Percentiles rank a stretch among this genome's conserved stretches.
Evolutionary conservation across 441 rosid genomes (phyloP).

Genomic region (Geranium incanum): DNA sequence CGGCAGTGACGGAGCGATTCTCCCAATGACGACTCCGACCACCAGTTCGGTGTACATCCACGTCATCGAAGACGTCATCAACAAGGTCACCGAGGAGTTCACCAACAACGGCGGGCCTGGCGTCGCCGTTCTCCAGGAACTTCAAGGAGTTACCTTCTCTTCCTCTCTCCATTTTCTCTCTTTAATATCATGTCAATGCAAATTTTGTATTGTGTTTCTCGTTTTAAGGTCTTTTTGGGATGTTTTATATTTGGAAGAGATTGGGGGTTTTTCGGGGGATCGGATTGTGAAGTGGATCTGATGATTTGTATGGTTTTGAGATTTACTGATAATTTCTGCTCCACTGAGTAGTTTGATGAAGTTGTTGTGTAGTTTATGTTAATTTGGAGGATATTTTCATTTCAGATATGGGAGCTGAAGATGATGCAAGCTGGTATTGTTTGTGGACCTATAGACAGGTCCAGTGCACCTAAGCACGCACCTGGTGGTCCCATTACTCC

Average conservation of each 20-base stretch:
- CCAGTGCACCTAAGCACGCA: constrained; percentile 18
- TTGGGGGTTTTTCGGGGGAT: constrained; percentile 6
- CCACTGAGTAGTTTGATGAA: constrained; percentile 14
- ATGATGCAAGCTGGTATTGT: constrained; percentile 86
- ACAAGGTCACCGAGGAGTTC: constrained; percentile 89
- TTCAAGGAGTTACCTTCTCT: constrained; percentile 67
- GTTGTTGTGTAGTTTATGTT: neutral
- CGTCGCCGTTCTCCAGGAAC: constrained; percentile 74
- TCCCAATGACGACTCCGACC: constrained; percentile 27
- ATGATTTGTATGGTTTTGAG: constrained; percentile 33
- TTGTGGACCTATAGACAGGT: constrained; percentile 24
- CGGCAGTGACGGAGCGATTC: no score
- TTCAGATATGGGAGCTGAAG: constrained; percentile 49
- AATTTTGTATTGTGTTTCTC: no score
- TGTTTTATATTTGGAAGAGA: neutral
- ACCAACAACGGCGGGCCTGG: constrained; percentile 74
- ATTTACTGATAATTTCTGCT: neutral
- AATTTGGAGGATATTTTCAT: neutral
- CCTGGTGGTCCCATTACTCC: constrained; percentile 48
- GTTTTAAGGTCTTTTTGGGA: neutral
- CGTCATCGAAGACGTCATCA: constrained; percentile 88
- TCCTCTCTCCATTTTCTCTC: neutral
- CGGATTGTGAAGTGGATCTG: neutral
- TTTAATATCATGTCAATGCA: neutral
- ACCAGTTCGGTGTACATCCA: constrained; percentile 68